A percentile compares a stretch with the other conserved stretches of the same genome.
Evolutionary conservation across 1,284 basidiomycete genomes (phyloP).

Genomic region (Leucocoprinus gongylophorus): DNA sequence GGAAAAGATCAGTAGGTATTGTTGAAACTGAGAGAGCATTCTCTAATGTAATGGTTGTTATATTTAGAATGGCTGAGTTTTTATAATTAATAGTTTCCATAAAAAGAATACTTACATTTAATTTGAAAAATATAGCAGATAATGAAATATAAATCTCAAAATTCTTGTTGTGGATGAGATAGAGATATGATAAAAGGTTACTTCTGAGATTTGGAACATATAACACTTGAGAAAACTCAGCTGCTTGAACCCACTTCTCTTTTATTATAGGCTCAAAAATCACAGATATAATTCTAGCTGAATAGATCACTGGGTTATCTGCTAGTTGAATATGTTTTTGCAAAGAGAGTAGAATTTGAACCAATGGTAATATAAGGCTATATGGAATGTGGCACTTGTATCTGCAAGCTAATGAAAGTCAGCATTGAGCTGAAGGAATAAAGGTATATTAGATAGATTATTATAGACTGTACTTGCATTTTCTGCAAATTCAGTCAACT

Average conservation of each 20-base stretch:
- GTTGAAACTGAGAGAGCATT: too few species aligned
- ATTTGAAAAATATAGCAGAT: background rate
- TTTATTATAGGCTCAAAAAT: slow-evolving; percentile 23
- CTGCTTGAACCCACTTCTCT: slow-evolving; percentile 13
- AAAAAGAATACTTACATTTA: background rate
- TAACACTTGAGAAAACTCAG: slow-evolving; percentile 27
- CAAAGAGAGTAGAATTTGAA: slow-evolving; percentile 23
- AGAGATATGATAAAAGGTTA: slow-evolving; percentile 25
- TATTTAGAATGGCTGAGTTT: too few species aligned
- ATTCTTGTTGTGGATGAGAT: too few species aligned
- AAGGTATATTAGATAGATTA: background rate
- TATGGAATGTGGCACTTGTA: slow-evolving; percentile 32
- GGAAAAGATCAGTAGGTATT: too few species aligned
- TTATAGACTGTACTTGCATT: background rate
- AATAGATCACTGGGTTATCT: slow-evolving; percentile 24
- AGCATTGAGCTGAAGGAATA: background rate
- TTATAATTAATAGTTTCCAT: background rate
- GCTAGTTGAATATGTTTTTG: slow-evolving; percentile 22
- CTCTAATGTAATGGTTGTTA: too few species aligned
- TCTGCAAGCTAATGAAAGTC: slow-evolving; percentile 26
- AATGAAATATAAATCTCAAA: background rate
- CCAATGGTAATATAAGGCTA: slow-evolving; percentile 31
- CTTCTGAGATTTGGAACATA: slow-evolving; percentile 27
- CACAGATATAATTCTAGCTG: slow-evolving; percentile 25
- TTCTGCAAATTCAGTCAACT: background rate